Base-by-base conservation (phyloP, 371 early-diverging fungal genomes). In the Synchytrium microbalum region DNA sequence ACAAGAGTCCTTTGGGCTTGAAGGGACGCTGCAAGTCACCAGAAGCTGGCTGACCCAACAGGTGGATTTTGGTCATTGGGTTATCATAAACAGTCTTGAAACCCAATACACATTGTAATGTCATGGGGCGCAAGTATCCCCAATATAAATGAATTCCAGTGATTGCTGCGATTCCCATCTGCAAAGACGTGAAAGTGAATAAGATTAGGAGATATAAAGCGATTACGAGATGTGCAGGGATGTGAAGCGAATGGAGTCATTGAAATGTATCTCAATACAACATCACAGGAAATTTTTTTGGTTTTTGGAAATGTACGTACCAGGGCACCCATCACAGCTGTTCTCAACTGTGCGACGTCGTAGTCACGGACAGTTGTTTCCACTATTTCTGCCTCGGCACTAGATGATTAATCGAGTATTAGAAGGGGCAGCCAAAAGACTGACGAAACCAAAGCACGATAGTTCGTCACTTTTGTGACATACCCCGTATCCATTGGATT, bases 61-160 rank as follows among this genome's bases (percentile, higher is more conserved):
- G 58, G 71, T 92, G 84, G 68, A 95, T 83, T 74, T 86, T 79
- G 60, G 64, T 57, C 26, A 87, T 76, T 73, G 86, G 89, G 74
- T 81, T 83, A 59, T 82, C 78, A 64, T 83, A 67, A 57, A 91
- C 69, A 72, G 85, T 86, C 79, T 88, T 84, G 72, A 91, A 63
- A 14, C 91, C 92, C 59, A 93, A 69, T 67, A 94, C 80, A 24
- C 88, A 85, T 81, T 95, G 96, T 74, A 94, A 78, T 59, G 93
- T 78, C 54, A 95, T 77, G 26, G 96, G 96, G 66, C 93, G 91
- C 65, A 89, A 84, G 67, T 91, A 92, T 56, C 90, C 88, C 75
- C 86, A 93, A 75, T 92, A 85, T 77, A 86, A 89, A 78, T 94
- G 90, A 80, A 94, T 85, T 58, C 88, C 86, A 66, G 93, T 79